These are phyloP conservation scores for Singerocomus rubriflavus DNA, from an alignment of 1,284 basidiomycete genomes.

Conservation along the genomic window DNA sequence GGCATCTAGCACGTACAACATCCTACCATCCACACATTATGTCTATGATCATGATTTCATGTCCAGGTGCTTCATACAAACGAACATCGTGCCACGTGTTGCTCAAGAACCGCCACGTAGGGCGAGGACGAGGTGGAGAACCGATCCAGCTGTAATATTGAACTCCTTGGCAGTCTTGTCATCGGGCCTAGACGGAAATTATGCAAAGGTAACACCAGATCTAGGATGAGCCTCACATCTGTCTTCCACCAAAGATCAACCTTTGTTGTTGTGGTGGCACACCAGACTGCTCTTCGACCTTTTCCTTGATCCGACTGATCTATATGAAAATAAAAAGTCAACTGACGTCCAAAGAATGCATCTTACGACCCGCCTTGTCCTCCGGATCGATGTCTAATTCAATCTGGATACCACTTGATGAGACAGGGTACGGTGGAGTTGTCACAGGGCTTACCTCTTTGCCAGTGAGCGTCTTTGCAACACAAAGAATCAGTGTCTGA, in stretches of 20 bases:
- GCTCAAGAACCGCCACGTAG: slow-evolving; percentile 70
- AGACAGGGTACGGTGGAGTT: slow-evolving; percentile 4
- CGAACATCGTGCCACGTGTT: slow-evolving; percentile 1
- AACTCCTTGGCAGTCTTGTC: slow-evolving; percentile 86
- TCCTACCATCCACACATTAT: slow-evolving; percentile 14
- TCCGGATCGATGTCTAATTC: slow-evolving; percentile 95
- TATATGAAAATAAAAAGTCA: slow-evolving; percentile 31
- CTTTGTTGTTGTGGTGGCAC: slow-evolving; percentile 97
- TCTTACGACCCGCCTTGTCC: slow-evolving; percentile 64
- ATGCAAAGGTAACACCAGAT: slow-evolving; percentile 1
- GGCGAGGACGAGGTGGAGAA: slow-evolving; percentile 90
- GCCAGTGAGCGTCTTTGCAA: slow-evolving; percentile 74
- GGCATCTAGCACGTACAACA: slow-evolving; percentile 23
- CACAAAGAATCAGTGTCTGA: neutral
- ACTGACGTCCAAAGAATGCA: neutral
- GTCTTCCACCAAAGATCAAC: slow-evolving; percentile 91
- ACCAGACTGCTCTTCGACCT: slow-evolving; percentile 98
- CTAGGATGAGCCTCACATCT: slow-evolving; percentile 69
- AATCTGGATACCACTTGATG: slow-evolving; percentile 52
- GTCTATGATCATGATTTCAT: slow-evolving; percentile 26
- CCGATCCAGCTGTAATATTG: slow-evolving; percentile 79
- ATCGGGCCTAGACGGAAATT: slow-evolving; percentile 56
- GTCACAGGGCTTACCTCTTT: slow-evolving; percentile 68
- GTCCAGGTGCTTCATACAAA: slow-evolving; percentile 17
- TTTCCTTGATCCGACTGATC: slow-evolving; percentile 97